Evolutionary conservation across 805 yeast genomes (phyloP).

Genomic region (Yarrowia hollandica): DNA sequence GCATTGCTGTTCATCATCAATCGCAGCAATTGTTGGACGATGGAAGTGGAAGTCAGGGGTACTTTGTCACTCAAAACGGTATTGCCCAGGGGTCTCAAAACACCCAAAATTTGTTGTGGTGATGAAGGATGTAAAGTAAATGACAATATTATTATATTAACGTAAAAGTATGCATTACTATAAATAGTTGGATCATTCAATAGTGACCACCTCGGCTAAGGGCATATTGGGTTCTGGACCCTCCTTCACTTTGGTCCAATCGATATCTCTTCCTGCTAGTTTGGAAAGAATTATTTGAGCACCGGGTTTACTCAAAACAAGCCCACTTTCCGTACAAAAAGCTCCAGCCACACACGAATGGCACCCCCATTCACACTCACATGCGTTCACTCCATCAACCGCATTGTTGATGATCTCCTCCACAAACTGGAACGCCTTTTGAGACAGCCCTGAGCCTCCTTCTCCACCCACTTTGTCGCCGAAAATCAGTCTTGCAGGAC

Average conservation of each 20-base stretch:
- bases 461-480: slow-evolving; percentile 82
- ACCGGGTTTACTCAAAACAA: slow-evolving; percentile 86
- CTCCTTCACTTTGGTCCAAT: slow-evolving; percentile 45
- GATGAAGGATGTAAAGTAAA: neutral
- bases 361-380: slow-evolving; percentile 66
- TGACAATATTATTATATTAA: neutral
- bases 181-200: neutral
- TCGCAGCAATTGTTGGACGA: slow-evolving; percentile 20
- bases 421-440: slow-evolving; percentile 76
- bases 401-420: slow-evolving; percentile 55
- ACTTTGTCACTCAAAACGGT: slow-evolving; percentile 24
- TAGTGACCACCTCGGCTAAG: neutral
- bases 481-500: slow-evolving; percentile 87
- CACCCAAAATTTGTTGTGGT: slow-evolving; percentile 18
- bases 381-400: slow-evolving; percentile 55
- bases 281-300: slow-evolving; percentile 66
- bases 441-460: slow-evolving; percentile 75
- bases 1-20: slow-evolving; percentile 12
- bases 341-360: slow-evolving; percentile 85
- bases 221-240: slow-evolving; percentile 43
- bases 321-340: slow-evolving; percentile 74
- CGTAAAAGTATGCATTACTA: too few species aligned
- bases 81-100: slow-evolving; percentile 19
- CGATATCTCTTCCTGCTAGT: slow-evolving; percentile 57
- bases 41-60: slow-evolving; percentile 30